A percentile compares a stretch with the other conserved stretches of the same genome.
Conservation (phyloP, 192 early-diverging fungal species). For the Mortierella claussenii region DNA sequence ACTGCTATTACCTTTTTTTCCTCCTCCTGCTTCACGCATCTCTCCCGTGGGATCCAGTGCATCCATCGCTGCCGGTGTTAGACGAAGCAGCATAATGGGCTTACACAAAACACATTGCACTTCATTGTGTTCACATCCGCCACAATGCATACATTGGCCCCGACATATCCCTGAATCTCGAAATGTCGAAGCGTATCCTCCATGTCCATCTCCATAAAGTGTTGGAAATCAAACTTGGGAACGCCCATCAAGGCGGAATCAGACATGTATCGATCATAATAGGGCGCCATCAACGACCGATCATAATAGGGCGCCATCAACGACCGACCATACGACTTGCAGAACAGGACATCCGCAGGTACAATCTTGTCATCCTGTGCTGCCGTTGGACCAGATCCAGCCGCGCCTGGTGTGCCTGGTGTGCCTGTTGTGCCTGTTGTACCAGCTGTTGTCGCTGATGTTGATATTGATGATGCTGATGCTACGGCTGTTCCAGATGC, state of each 20-base stretch:
- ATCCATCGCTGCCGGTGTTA: too few species aligned
- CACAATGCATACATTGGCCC: constrained; percentile 54
- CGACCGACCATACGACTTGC: too few species aligned
- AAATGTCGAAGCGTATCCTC: constrained; percentile 52
- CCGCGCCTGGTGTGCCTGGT: too few species aligned
- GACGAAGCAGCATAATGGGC: constrained; percentile 16
- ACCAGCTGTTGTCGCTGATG: too few species aligned
- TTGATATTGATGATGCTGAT: too few species aligned
- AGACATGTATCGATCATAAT: constrained; percentile 61
- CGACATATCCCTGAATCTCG: constrained; percentile 30
- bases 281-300: constrained; percentile 65
- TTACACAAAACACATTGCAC: constrained; percentile 29
- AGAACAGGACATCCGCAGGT: constrained; percentile 59
- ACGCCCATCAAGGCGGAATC: constrained; percentile 70
- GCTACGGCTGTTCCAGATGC: too few species aligned
- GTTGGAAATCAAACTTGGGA: constrained; percentile 57
- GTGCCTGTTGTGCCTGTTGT: too few species aligned
- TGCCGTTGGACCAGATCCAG: too few species aligned
- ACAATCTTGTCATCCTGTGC: constrained; percentile 28
- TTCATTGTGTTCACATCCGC: constrained; percentile 60
- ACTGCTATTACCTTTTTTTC: background rate
- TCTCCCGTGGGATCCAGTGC: constrained; percentile 8
- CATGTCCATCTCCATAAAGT: constrained; percentile 57
- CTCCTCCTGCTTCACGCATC: constrained; percentile 9
- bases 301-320: too few species aligned